Percentiles rank a stretch among this genome's conserved stretches.
These are phyloP conservation scores for Chaetomiaceae sp. DNA, from an alignment of 2,329 filamentous ascomycete species.

Conservation along the genomic window DNA sequence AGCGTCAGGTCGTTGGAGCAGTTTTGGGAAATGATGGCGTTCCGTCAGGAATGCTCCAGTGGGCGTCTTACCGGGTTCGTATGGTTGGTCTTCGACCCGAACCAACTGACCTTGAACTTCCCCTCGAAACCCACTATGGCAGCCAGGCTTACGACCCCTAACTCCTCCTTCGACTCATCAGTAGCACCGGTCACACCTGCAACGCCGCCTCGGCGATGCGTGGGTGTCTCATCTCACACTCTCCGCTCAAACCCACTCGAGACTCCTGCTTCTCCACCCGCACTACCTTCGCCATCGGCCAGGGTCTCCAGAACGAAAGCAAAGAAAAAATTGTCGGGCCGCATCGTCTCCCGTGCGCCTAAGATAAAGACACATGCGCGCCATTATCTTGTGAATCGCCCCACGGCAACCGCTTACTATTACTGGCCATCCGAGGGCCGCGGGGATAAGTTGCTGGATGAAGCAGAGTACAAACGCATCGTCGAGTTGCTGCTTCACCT, in stretches of 20 bases:
- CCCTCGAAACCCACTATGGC: not conserved
- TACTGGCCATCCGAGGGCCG: conserved; percentile 59
- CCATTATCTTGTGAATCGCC: conserved; percentile 46
- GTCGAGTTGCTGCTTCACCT: conserved; percentile 67
- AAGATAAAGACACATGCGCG: conserved; percentile 57
- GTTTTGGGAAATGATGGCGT: conserved; percentile 99
- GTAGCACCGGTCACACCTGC: conserved; percentile 18
- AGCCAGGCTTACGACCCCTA: conserved; percentile 28
- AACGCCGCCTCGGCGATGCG: conserved; percentile 34
- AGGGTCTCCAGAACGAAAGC: conserved; percentile 36
- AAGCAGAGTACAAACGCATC: conserved; percentile 61
- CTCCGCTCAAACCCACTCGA: conserved; percentile 29
- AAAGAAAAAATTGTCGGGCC: conserved; percentile 48
- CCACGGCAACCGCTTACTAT: conserved; percentile 58
- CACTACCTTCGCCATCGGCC: conserved; percentile 18
- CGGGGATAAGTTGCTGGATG: conserved; percentile 59
- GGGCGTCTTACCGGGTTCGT: conserved; percentile 90
- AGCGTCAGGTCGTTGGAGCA: conserved; percentile 79
- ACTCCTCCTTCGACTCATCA: conserved; percentile 28
- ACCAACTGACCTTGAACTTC: not conserved
- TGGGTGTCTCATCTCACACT: conserved; percentile 18
- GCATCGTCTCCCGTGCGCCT: conserved; percentile 60
- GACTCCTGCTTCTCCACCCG: not conserved
- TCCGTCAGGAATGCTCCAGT: conserved; percentile 89
- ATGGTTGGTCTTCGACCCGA: conserved; percentile 77